Evolutionary conservation across 2,329 filamentous ascomycete species (phyloP).

Genomic region (Pestalotiopsis fici): DNA sequence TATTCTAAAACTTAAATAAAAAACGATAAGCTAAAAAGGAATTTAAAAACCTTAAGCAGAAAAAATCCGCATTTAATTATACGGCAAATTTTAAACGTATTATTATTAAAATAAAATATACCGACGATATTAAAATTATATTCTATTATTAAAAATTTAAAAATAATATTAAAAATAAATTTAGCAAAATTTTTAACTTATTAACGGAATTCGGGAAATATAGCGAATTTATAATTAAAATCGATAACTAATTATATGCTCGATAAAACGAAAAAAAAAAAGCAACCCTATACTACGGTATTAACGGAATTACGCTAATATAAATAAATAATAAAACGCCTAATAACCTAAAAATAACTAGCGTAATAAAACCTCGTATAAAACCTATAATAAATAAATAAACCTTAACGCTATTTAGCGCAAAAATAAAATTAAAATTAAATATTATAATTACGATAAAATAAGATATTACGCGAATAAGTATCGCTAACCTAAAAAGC

Average conservation of each 20-base stretch:
- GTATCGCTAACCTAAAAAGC: not conserved
- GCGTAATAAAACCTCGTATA: not conserved
- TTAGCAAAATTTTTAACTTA: not conserved
- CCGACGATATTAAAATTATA: not conserved
- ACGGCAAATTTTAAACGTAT: not conserved
- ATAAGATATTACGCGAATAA: not conserved
- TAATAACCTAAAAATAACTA: not conserved
- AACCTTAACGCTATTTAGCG: not conserved
- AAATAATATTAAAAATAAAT: not conserved
- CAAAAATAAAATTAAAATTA: not conserved
- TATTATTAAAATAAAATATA: not conserved
- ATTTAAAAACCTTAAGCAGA: not conserved
- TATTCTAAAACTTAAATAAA: too few species aligned
- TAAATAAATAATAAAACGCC: too few species aligned
- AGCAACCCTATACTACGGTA: too few species aligned
- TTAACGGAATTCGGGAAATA: too few species aligned
- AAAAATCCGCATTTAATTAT: not conserved
- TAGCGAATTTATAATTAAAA: not conserved
- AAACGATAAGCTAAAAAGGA: too few species aligned
- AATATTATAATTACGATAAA: not conserved
- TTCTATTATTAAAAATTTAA: not conserved
- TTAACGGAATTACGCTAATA: too few species aligned
- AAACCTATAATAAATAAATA: not conserved
- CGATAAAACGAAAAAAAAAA: not conserved
- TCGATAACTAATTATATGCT: conserved; percentile 1